Evolutionary conservation across 805 yeast genomes (phyloP).

Genomic region (Myxozyma neotropica): DNA sequence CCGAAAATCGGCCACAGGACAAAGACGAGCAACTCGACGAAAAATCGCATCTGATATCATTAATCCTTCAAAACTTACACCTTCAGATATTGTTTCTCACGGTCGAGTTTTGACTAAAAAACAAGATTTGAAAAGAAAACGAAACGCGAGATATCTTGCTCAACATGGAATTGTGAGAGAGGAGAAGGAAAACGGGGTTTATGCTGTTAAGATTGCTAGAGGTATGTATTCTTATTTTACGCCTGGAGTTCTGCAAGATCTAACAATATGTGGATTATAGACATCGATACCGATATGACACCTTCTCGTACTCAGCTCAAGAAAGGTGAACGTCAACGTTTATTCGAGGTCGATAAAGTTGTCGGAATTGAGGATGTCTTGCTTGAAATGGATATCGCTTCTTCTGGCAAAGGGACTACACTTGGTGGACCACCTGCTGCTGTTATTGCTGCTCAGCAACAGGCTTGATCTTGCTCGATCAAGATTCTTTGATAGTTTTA

Average conservation of each 20-base stretch:
- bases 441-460: slow-evolving; percentile 1
- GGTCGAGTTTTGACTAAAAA: slow-evolving; percentile 63
- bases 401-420: slow-evolving; percentile 76
- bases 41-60: not conserved
- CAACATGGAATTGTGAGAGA: slow-evolving; percentile 45
- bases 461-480: not conserved
- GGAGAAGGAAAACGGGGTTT: slow-evolving; percentile 46
- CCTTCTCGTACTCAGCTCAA: slow-evolving; percentile 36
- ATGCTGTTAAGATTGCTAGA: slow-evolving; percentile 34
- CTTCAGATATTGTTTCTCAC: slow-evolving; percentile 12
- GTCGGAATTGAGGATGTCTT: slow-evolving; percentile 63
- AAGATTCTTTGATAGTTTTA: too few species aligned
- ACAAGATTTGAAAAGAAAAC: slow-evolving; percentile 73
- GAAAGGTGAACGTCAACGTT: slow-evolving; percentile 44
- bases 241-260: not conserved
- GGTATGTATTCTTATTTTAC: not conserved
- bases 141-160: slow-evolving; percentile 73
- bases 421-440: slow-evolving; percentile 64
- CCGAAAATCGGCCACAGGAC: slow-evolving; percentile 39
- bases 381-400: slow-evolving; percentile 49
- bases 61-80: not conserved
- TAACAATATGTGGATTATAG: slow-evolving; percentile 26
- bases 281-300: slow-evolving; percentile 27
- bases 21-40: slow-evolving; percentile 8
- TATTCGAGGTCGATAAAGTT: slow-evolving; percentile 41